phyloP scores from a whole-genome alignment of 2,329 filamentous ascomycete genomes.

The Aspergillus bombycis region DNA sequence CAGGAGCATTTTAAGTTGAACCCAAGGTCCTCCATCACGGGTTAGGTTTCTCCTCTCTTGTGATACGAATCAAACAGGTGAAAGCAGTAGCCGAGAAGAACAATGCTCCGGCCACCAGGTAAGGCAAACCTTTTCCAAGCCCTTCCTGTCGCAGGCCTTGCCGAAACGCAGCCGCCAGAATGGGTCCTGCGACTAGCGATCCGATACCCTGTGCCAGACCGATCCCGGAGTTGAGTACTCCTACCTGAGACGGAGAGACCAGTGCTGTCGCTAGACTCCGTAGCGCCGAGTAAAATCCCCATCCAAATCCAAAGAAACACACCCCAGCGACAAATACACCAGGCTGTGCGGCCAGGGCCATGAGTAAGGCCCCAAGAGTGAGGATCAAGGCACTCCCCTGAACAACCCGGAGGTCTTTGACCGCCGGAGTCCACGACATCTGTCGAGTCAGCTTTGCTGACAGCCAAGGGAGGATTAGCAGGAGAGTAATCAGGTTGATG shows the following conservation, averaged over 20 bases:
- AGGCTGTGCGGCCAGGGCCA: neutral
- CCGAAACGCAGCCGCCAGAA: neutral
- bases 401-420: neutral
- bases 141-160: neutral
- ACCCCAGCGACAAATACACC: conserved; percentile 12
- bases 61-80: neutral
- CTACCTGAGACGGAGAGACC: conserved; percentile 29
- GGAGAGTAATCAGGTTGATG: neutral
- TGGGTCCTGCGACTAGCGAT: conserved; percentile 27
- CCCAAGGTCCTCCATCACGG: no score
- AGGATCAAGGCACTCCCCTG: conserved; percentile 2
- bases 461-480: neutral
- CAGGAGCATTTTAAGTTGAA: no score
- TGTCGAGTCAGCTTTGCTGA: neutral
- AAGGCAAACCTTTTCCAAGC: neutral
- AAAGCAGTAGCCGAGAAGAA: neutral
- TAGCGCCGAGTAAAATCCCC: conserved; percentile 23
- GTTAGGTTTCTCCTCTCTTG: no score
- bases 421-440: conserved; percentile 5
- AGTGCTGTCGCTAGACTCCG: conserved; percentile 34
- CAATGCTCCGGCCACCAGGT: neutral
- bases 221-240: conserved; percentile 32
- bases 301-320: conserved; percentile 29
- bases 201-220: conserved; percentile 28
- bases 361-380: neutral